Evolutionary conservation across 2,329 filamentous ascomycete species (phyloP).

Genomic region (Arachnomyces sp.): DNA sequence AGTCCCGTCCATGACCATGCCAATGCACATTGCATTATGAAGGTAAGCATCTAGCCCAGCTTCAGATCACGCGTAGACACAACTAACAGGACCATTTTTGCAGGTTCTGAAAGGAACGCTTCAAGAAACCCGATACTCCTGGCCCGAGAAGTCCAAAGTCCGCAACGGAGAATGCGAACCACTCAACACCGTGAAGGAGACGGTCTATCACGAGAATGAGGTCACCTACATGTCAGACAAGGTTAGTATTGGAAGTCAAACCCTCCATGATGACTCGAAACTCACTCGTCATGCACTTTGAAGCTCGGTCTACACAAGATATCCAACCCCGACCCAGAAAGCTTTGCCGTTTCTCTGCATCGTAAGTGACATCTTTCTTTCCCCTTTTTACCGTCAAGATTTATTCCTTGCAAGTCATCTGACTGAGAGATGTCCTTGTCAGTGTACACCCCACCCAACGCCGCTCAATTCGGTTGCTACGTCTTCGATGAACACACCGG

Average conservation of each 20-base stretch:
- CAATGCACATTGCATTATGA: slow-evolving; percentile 90
- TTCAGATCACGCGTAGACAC: not conserved
- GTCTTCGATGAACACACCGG: slow-evolving; percentile 74
- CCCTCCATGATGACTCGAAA: not conserved
- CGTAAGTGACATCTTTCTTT: slow-evolving; percentile 37
- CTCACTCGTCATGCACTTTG: not conserved
- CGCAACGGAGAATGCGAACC: slow-evolving; percentile 44
- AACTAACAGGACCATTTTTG: slow-evolving; percentile 6
- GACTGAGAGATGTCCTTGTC: not conserved
- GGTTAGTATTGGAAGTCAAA: slow-evolving; percentile 21
- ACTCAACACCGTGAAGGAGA: slow-evolving; percentile 59
- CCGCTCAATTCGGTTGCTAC: slow-evolving; percentile 71
- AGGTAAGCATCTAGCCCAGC: slow-evolving; percentile 28
- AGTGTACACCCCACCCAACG: slow-evolving; percentile 84
- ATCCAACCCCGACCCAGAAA: slow-evolving; percentile 61
- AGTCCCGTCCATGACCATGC: slow-evolving; percentile 84
- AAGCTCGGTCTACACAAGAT: slow-evolving; percentile 78
- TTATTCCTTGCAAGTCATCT: slow-evolving; percentile 1
- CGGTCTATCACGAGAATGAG: slow-evolving; percentile 59
- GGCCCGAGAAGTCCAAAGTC: slow-evolving; percentile 48
- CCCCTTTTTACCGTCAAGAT: not conserved
- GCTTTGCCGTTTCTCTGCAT: slow-evolving; percentile 79
- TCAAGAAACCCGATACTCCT: slow-evolving; percentile 73
- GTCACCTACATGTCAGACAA: slow-evolving; percentile 88
- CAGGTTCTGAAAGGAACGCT: slow-evolving; percentile 68